Base-by-base conservation (phyloP, 83 land plant species). In the Larix sibirica region DNA sequence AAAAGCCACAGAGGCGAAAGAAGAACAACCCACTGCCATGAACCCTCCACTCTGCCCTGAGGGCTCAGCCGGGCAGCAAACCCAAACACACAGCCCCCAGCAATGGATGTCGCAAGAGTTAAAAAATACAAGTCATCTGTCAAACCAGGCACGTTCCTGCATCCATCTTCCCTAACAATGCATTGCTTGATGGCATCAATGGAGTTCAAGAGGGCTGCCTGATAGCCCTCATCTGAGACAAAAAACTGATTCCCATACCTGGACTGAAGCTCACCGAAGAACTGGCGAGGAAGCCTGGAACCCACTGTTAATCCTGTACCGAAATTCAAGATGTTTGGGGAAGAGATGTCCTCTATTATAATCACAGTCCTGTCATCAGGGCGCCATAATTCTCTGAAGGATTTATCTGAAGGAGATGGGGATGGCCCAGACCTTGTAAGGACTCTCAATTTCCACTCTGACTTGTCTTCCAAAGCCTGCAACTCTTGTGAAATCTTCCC, bases 211-310 rank as follows among this genome's bases (percentile, higher is more conserved):
- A 84, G 63, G 21, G 86, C 84, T 36, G 31, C 42, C 24, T 73
- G 68, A 40, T 84, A 85, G 56, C 86, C 86, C 68, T 84, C 86
- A 26, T 81, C 65, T 24, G 54, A 33, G 13, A 81, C 86, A 84
- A 81, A 84, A 71, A 84, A 84, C 84, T 84, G 85, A 38, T 84
- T 84, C 54, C 84, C 86, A 28, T 81, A 84, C 65, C 86, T 81
- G 59, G 86, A 84, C 61, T 84, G 86, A 4, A 84, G 79, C 56
- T 84, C 84, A 82, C 33, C 50, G 10, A 84, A 84, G 84, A 84
- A 84, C 47, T 84, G 86, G 6, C 86, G 38, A 54, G 86, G 86
- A 59, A 84, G 79, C 67, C 76, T 83, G 21, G 40, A 60, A 38
- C 38, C 23, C 36, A 84, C 86, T 8, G 42, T 17, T 40, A 13